These are phyloP conservation scores for Trichopus zeylanicus DNA, from an alignment of 116 monocot species.

Conservation along the genomic window DNA sequence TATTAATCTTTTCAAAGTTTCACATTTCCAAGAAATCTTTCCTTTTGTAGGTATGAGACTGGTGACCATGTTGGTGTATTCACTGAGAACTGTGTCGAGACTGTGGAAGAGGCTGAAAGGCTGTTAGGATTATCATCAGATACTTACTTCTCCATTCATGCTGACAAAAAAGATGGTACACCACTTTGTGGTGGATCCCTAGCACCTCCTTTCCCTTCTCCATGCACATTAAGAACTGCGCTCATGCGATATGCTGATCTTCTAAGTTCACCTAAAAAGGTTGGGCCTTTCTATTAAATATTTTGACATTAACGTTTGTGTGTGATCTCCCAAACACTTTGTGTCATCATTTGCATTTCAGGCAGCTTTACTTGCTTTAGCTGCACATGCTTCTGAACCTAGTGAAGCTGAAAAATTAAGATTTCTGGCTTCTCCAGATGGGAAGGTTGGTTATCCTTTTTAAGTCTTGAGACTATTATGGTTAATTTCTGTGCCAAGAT, in stretches of 20 bases:
- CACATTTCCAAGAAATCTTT: background rate
- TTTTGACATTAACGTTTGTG: background rate
- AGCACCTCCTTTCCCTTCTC: constrained; percentile 79
- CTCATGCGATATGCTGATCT: constrained; percentile 74
- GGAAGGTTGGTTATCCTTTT: constrained; percentile 52
- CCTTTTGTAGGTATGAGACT: constrained; percentile 63
- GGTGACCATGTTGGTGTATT: constrained; percentile 94
- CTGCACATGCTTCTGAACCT: constrained; percentile 86
- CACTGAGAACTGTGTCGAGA: constrained; percentile 63
- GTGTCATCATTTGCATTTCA: constrained; percentile 6
- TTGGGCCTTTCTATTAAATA: no score
- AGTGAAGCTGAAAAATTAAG: constrained; percentile 60
- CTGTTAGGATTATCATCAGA: constrained; percentile 56
- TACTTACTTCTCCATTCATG: constrained; percentile 70
- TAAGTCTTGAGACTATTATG: background rate
- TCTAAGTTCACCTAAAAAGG: constrained; percentile 80
- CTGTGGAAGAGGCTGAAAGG: constrained; percentile 62
- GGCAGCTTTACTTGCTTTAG: constrained; percentile 84
- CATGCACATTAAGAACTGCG: constrained; percentile 68
- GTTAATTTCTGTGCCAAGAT: background rate
- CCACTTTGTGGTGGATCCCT: constrained; percentile 43
- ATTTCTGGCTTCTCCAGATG: constrained; percentile 72
- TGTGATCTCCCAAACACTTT: background rate
- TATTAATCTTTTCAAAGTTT: background rate
- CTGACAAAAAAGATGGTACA: constrained; percentile 78